Percentiles rank a stretch among this genome's conserved stretches.
Conservation (phyloP, 306 rosid species). For the Malus fusca region DNA sequence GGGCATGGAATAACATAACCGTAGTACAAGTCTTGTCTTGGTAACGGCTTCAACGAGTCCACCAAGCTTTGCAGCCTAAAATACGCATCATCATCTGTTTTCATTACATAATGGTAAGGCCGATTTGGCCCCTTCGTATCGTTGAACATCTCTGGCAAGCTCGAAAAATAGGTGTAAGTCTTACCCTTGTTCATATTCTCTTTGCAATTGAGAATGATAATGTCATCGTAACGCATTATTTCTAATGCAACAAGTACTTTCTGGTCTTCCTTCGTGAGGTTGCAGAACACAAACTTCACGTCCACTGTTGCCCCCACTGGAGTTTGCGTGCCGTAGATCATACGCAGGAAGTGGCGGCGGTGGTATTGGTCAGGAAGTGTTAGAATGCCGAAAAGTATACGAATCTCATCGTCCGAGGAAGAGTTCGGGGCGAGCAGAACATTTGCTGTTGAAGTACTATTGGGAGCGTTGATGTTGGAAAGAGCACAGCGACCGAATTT, state of each 20-base stretch:
- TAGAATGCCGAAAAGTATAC: slow-evolving; percentile 71
- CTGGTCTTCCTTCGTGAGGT: slow-evolving; percentile 87
- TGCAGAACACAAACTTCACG: slow-evolving; percentile 84
- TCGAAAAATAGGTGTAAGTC: slow-evolving; percentile 70
- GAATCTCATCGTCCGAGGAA: slow-evolving; percentile 28
- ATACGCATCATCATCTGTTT: slow-evolving; percentile 74
- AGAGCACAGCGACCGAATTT: slow-evolving; percentile 35
- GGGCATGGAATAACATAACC: slow-evolving; percentile 90
- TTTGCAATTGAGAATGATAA: slow-evolving; percentile 74
- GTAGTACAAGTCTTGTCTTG: slow-evolving; percentile 75
- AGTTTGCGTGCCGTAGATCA: slow-evolving; percentile 69
- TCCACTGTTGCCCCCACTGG: slow-evolving; percentile 47
- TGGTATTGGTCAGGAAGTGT: slow-evolving; percentile 93
- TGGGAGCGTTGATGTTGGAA: neutral
- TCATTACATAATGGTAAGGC: slow-evolving; percentile 87
- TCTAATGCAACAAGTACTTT: slow-evolving; percentile 56
- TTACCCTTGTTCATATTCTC: slow-evolving; percentile 96
- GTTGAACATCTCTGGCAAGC: slow-evolving; percentile 56
- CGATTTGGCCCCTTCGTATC: slow-evolving; percentile 36
- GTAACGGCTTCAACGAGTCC: slow-evolving; percentile 50
- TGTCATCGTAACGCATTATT: slow-evolving; percentile 75
- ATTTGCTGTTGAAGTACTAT: neutral
- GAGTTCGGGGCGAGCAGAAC: neutral
- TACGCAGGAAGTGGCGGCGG: slow-evolving; percentile 86
- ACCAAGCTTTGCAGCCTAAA: slow-evolving; percentile 57